A percentile compares a stretch with the other conserved stretches of the same genome.
Evolutionary conservation across 2,329 filamentous ascomycete genomes (phyloP).

Genomic region (Saccharata proteae): DNA sequence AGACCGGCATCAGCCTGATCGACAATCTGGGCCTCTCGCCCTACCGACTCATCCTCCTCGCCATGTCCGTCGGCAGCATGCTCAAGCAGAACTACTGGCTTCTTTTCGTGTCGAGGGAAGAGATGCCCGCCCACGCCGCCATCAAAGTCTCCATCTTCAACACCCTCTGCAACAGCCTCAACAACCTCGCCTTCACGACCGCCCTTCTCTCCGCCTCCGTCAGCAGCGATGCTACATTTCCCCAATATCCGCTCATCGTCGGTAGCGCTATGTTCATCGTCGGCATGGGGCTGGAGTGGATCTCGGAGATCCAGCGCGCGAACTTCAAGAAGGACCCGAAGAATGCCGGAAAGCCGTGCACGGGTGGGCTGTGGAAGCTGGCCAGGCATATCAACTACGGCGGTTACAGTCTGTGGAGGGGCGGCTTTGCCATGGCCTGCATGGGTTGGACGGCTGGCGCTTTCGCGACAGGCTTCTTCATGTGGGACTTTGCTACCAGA

Average conservation of each 20-base stretch:
- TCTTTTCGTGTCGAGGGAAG: constrained; percentile 34
- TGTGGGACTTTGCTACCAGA: constrained; percentile 33
- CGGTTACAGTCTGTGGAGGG: constrained; percentile 40
- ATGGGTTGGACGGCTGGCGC: constrained; percentile 37
- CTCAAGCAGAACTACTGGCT: constrained; percentile 48
- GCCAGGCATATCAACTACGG: constrained; percentile 45
- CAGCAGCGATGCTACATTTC: constrained; percentile 25
- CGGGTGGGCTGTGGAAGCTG: constrained; percentile 36
- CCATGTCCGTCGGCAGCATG: constrained; percentile 40
- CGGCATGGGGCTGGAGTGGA: constrained; percentile 43
- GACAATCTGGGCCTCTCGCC: constrained; percentile 37
- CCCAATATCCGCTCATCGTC: constrained; percentile 32
- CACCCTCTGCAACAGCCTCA: constrained; percentile 41
- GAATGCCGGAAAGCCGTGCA: constrained; percentile 42
- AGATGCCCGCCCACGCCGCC: constrained; percentile 35
- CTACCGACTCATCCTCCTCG: constrained; percentile 38
- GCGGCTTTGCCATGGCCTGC: constrained; percentile 35
- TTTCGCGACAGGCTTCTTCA: constrained; percentile 28
- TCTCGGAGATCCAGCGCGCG: constrained; percentile 45
- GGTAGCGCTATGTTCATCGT: constrained; percentile 38
- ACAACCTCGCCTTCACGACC: constrained; percentile 42
- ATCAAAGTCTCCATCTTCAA: constrained; percentile 40
- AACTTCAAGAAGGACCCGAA: constrained; percentile 38
- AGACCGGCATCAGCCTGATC: constrained; percentile 18
- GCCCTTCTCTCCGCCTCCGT: constrained; percentile 34